A percentile compares a stretch with the other conserved stretches of the same genome.
Evolutionary conservation across 441 rosid genomes (phyloP).

Genomic region (Bocquillonia castaneifolia): DNA sequence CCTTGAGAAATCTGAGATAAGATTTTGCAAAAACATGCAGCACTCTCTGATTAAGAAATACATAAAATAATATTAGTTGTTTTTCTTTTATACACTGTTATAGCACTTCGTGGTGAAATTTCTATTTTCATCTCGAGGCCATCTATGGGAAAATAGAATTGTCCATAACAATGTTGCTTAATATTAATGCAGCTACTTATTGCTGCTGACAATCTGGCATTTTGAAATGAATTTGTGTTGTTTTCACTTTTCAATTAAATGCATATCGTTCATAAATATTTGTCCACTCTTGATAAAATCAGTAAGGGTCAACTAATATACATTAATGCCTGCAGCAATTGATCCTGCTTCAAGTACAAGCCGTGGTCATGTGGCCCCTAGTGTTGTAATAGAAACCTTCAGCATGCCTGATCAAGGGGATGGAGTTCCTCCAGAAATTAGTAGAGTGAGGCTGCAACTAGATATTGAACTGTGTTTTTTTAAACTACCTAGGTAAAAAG

Average conservation of each 20-base stretch:
- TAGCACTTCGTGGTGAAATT: background rate
- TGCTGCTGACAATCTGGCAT: background rate
- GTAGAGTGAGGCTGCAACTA: conserved; percentile 46
- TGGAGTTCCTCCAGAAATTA: conserved; percentile 63
- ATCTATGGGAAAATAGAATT: background rate
- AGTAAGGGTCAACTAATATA: conserved; percentile 1
- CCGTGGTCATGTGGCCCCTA: conserved; percentile 42
- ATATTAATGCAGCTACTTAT: background rate
- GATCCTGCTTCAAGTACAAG: conserved; percentile 41
- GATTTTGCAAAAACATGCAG: background rate
- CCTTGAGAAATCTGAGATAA: background rate
- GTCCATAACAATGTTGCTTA: background rate
- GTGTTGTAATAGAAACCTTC: conserved; percentile 62
- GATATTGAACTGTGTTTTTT: conserved; percentile 20
- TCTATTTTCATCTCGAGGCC: background rate
- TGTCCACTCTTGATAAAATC: background rate
- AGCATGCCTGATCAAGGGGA: conserved; percentile 68
- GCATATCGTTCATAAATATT: background rate
- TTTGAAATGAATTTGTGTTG: background rate
- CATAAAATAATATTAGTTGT: background rate
- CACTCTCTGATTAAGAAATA: background rate
- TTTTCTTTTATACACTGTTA: background rate
- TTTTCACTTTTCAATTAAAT: background rate
- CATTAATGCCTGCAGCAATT: conserved; percentile 28
- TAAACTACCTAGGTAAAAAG: background rate